Evolutionary conservation across 2,329 filamentous ascomycete genomes (phyloP).

Genomic region (Paraphoma sp.): DNA sequence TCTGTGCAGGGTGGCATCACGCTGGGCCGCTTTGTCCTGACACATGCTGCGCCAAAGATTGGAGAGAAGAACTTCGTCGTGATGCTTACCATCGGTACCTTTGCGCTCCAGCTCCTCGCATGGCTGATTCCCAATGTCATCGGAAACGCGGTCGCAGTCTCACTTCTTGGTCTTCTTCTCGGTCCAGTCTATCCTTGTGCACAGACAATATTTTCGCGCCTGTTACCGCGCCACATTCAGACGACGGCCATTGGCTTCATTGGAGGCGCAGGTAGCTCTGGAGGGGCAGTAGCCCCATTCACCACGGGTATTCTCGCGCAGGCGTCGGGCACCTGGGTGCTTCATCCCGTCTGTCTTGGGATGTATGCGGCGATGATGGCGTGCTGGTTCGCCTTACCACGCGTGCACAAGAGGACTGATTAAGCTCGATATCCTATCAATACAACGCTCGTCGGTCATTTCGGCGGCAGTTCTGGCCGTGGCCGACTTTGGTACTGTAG

Average conservation of each 20-base stretch:
- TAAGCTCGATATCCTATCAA: constrained; percentile 39
- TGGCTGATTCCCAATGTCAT: constrained; percentile 78
- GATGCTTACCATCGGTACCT: constrained; percentile 65
- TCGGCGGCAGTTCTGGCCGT: background rate
- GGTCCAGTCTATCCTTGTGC: constrained; percentile 83
- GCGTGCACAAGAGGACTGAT: constrained; percentile 65
- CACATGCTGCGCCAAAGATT: constrained; percentile 68
- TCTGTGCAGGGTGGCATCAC: constrained; percentile 71
- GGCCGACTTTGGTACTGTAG: background rate
- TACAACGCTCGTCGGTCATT: background rate
- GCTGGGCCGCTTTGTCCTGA: constrained; percentile 74
- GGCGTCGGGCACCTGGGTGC: constrained; percentile 66
- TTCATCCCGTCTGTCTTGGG: constrained; percentile 70
- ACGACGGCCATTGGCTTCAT: constrained; percentile 72
- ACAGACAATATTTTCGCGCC: constrained; percentile 66
- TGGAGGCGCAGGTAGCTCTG: constrained; percentile 71
- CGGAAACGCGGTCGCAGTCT: constrained; percentile 56
- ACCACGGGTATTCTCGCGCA: constrained; percentile 70
- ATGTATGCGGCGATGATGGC: constrained; percentile 70
- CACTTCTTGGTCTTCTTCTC: constrained; percentile 74
- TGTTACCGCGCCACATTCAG: constrained; percentile 65
- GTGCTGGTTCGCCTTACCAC: constrained; percentile 69
- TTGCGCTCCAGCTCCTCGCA: constrained; percentile 75
- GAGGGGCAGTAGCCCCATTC: constrained; percentile 72
- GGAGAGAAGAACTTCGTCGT: constrained; percentile 77